Percentiles rank a stretch among this genome's conserved stretches.
Conservation (phyloP, 225 moss, liverwort and hornwort species). For the Sphagnum contortum region DNA sequence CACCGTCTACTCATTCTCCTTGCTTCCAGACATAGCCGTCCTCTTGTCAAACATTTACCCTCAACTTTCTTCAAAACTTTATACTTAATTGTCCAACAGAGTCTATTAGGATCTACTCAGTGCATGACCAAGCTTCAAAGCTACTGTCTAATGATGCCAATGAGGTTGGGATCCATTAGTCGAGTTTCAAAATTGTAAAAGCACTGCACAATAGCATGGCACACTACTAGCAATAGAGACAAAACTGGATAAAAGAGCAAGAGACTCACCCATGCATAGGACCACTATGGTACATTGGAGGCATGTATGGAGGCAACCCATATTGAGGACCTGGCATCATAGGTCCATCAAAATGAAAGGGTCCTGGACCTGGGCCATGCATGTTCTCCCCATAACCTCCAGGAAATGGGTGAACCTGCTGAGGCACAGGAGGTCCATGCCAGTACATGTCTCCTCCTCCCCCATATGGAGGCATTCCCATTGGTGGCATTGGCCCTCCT, state of each 20-base stretch:
- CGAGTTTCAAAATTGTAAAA: no score
- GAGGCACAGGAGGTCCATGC: conserved; percentile 84
- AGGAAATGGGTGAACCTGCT: conserved; percentile 62
- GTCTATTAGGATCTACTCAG: no score
- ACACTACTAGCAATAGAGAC: no score
- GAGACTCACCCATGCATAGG: conserved; percentile 67
- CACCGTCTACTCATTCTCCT: no score
- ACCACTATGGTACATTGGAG: conserved; percentile 73
- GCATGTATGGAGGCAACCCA: conserved; percentile 74
- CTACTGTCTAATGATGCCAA: no score
- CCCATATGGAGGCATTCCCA: conserved; percentile 64
- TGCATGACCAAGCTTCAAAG: no score
- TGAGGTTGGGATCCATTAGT: no score
- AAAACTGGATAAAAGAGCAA: conserved; percentile 1
- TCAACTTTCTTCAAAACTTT: no score
- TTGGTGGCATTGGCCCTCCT: conserved; percentile 42
- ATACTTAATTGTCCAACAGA: no score
- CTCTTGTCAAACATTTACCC: no score
- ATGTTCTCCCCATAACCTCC: conserved; percentile 69
- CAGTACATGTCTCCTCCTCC: conserved; percentile 87
- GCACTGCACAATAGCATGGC: no score
- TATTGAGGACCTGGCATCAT: conserved; percentile 80
- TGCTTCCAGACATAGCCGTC: no score
- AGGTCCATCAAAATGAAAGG: conserved; percentile 65
- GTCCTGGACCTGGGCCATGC: conserved; percentile 77